phyloP scores from a whole-genome alignment of 2,329 filamentous ascomycete species.

The Curvularia lunata region DNA sequence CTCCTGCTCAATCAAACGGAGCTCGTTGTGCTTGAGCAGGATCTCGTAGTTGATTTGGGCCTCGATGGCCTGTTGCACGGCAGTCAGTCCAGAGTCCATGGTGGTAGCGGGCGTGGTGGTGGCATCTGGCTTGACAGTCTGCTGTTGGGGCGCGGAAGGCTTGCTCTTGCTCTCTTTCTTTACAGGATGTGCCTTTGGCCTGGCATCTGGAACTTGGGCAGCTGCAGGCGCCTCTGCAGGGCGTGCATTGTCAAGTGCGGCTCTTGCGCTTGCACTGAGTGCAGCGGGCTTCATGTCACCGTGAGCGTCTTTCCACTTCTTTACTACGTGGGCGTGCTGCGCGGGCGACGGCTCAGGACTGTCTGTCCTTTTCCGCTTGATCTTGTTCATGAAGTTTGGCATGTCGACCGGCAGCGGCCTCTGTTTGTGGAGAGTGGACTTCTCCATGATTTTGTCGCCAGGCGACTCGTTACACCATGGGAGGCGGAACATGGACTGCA shows the following conservation, averaged over 20 bases:
- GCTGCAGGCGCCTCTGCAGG: conserved; percentile 26
- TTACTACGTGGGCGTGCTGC: conserved; percentile 45
- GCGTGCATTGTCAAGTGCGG: conserved; percentile 9
- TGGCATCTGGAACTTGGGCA: conserved; percentile 32
- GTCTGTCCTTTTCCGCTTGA: conserved; percentile 65
- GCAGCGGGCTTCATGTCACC: conserved; percentile 40
- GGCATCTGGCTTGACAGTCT: conserved; percentile 31
- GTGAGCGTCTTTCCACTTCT: conserved; percentile 49
- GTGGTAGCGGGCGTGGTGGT: conserved; percentile 30
- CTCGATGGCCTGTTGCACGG: conserved; percentile 75
- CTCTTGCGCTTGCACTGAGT: conserved; percentile 12
- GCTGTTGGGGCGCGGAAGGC: conserved; percentile 30
- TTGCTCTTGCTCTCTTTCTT: conserved; percentile 44
- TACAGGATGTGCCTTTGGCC: conserved; percentile 38
- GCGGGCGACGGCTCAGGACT: conserved; percentile 52
- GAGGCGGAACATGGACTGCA: conserved; percentile 60
- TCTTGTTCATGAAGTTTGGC: conserved; percentile 54
- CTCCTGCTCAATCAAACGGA: conserved; percentile 94
- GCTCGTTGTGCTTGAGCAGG: conserved; percentile 89
- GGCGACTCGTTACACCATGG: conserved; percentile 55
- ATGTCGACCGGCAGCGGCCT: conserved; percentile 55
- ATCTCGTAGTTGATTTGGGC: conserved; percentile 92
- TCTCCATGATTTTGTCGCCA: conserved; percentile 53
- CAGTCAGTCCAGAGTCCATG: conserved; percentile 49
- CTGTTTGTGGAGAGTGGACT: conserved; percentile 51